Percentiles rank a stretch among this genome's conserved stretches.
These are phyloP conservation scores for Fusarium avenaceum DNA, from an alignment of 2,329 filamentous ascomycete genomes.

Conservation along the genomic window DNA sequence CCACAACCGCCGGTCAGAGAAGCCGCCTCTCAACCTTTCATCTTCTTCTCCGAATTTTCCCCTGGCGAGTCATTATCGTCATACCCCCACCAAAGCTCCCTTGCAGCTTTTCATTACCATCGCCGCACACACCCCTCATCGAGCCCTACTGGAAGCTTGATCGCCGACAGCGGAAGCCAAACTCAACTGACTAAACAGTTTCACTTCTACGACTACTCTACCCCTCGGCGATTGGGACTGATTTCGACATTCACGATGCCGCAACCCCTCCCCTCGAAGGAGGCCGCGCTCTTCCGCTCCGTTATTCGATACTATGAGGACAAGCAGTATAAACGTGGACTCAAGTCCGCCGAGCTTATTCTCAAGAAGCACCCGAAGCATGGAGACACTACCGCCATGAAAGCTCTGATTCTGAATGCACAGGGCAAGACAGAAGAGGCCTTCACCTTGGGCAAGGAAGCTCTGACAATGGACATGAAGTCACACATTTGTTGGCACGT, in stretches of 20 bases:
- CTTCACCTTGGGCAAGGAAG: conserved; percentile 91
- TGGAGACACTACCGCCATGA: conserved; percentile 99
- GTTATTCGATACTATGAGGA: conserved; percentile 97
- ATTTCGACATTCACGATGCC: conserved; percentile 66
- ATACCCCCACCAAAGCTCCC: conserved; percentile 31
- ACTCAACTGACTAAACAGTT: conserved; percentile 11
- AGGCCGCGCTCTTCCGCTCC: conserved; percentile 92
- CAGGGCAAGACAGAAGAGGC: conserved; percentile 94
- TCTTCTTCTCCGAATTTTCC: conserved; percentile 15
- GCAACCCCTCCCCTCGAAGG: conserved; percentile 84
- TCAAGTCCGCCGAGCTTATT: conserved; percentile 97
- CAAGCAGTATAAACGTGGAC: conserved; percentile 95
- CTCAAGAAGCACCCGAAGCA: conserved; percentile 94
- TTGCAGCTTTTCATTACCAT: conserved; percentile 20
- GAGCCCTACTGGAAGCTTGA: conserved; percentile 26
- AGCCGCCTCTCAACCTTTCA: conserved; percentile 43
- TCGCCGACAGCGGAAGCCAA: conserved; percentile 35
- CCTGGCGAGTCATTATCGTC: conserved; percentile 26
- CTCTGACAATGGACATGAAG: conserved; percentile 96
- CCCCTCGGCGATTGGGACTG: neutral
- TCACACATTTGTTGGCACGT: conserved; percentile 99
- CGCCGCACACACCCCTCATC: conserved; percentile 41
- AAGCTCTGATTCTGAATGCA: conserved; percentile 94
- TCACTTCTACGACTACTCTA: conserved; percentile 1
- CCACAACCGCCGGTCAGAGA: conserved; percentile 40